Evolutionary conservation across 495 filamentous ascomycete genomes (phyloP).

Genomic region (Entonaema liquescens): DNA sequence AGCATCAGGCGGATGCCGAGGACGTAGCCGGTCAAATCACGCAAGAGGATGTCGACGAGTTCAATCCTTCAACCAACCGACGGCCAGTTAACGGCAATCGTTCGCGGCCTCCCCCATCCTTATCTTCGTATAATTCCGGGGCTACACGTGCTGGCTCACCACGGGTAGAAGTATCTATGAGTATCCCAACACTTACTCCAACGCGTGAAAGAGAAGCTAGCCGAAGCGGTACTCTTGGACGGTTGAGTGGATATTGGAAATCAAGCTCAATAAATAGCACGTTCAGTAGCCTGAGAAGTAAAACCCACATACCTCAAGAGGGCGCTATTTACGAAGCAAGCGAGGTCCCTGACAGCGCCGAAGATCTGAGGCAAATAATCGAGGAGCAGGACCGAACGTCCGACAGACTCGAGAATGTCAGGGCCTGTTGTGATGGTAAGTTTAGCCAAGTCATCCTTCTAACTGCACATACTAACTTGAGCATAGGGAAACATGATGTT

Average conservation of each 20-base stretch:
- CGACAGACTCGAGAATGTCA: conserved; percentile 89
- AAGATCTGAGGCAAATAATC: conserved; percentile 79
- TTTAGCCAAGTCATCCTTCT: conserved; percentile 14
- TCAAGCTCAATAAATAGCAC: conserved; percentile 53
- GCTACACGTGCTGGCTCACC: conserved; percentile 69
- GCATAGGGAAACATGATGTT: conserved; percentile 78
- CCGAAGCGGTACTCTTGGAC: conserved; percentile 52
- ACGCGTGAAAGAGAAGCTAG: conserved; percentile 50
- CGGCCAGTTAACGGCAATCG: conserved; percentile 52
- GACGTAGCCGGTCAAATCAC: conserved; percentile 66
- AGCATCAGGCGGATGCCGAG: conserved; percentile 65
- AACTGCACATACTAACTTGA: conserved; percentile 35
- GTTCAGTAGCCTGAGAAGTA: conserved; percentile 53
- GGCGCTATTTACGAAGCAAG: conserved; percentile 73
- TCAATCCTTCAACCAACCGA: conserved; percentile 75
- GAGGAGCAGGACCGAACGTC: conserved; percentile 76
- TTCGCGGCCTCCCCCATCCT: conserved; percentile 66
- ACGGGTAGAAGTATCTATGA: conserved; percentile 50
- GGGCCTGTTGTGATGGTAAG: conserved; percentile 97
- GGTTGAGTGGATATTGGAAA: conserved; percentile 58
- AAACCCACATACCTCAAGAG: conserved; percentile 54
- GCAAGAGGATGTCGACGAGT: conserved; percentile 84
- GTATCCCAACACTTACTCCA: conserved; percentile 58
- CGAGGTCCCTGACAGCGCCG: conserved; percentile 77
- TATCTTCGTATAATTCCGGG: conserved; percentile 85